Conservation (phyloP, 345 rosid genomes). For the Firmiana major region DNA sequence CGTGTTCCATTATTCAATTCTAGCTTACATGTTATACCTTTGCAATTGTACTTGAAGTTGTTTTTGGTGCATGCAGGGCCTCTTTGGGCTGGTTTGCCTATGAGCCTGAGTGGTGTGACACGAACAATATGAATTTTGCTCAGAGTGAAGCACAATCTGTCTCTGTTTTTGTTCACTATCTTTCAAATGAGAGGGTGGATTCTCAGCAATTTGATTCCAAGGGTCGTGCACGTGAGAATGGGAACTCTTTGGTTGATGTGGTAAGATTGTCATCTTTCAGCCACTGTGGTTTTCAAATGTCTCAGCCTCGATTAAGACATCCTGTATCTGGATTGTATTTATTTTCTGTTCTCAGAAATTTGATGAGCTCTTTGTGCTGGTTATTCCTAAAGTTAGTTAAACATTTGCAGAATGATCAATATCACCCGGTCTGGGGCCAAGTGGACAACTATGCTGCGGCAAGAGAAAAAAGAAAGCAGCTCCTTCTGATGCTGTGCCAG, state of each 20-base stretch:
- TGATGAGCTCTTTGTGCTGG: constrained; percentile 6
- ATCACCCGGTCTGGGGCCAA: constrained; percentile 97
- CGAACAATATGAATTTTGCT: constrained; percentile 58
- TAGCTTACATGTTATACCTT: not conserved
- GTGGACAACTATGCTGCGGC: constrained; percentile 75
- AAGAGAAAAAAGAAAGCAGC: constrained; percentile 85
- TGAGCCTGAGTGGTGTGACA: constrained; percentile 91
- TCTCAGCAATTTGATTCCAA: constrained; percentile 55
- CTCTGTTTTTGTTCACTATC: constrained; percentile 72
- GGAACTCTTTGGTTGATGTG: constrained; percentile 48
- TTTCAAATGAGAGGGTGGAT: constrained; percentile 66
- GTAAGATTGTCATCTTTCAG: constrained; percentile 35
- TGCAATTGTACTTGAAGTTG: constrained; percentile 20
- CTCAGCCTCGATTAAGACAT: not conserved
- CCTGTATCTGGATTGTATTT: constrained; percentile 3
- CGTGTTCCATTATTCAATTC: not conserved
- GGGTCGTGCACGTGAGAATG: constrained; percentile 59
- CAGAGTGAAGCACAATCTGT: constrained; percentile 87
- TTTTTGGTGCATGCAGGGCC: constrained; percentile 53
- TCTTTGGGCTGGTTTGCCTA: constrained; percentile 97
- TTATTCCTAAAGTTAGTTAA: constrained; percentile 17
- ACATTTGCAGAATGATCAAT: constrained; percentile 56
- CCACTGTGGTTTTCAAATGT: not conserved
- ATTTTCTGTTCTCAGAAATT: not conserved
- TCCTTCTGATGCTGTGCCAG: constrained; percentile 93